phyloP scores from a whole-genome alignment of 768 basidiomycete species.

The Cystobasidiopsis lactophilus region DNA sequence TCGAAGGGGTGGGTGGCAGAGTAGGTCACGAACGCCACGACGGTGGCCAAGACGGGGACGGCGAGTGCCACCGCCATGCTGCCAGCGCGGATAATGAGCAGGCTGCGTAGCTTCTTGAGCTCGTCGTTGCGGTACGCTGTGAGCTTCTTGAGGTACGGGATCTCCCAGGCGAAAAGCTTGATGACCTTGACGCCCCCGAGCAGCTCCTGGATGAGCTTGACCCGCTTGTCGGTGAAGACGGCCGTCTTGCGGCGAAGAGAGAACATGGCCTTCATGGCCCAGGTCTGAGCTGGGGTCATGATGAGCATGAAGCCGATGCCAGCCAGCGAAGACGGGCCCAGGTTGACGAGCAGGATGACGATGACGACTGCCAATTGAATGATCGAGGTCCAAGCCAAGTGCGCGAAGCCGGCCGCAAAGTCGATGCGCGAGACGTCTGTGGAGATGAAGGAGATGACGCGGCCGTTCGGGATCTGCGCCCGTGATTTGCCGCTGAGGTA shows the following conservation, averaged over 20 bases:
- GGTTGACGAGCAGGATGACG: constrained; percentile 44
- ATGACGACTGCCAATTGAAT: constrained; percentile 61
- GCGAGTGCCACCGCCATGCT: constrained; percentile 17
- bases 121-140: constrained; percentile 48
- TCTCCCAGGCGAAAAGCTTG: constrained; percentile 44
- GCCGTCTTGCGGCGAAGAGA: constrained; percentile 47
- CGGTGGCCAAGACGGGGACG: constrained; percentile 56
- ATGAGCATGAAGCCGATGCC: constrained; percentile 44
- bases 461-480: constrained; percentile 60
- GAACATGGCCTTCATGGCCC: constrained; percentile 52
- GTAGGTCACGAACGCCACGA: constrained; percentile 46
- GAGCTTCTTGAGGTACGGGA: constrained; percentile 52
- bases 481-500: constrained; percentile 56
- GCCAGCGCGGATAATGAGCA: constrained; percentile 19
- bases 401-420: constrained; percentile 35
- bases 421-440: constrained; percentile 81
- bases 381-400: constrained; percentile 37
- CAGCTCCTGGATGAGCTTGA: constrained; percentile 71
- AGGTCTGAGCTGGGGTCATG: constrained; percentile 48
- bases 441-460: constrained; percentile 80
- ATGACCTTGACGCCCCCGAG: constrained; percentile 74
- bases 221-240: constrained; percentile 71
- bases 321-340: constrained; percentile 40
- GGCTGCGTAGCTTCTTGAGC: constrained; percentile 34
- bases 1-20: constrained; percentile 45